phyloP scores from a whole-genome alignment of 176 grass and related monocot species.

The Bolboschoenus planiculmis region DNA sequence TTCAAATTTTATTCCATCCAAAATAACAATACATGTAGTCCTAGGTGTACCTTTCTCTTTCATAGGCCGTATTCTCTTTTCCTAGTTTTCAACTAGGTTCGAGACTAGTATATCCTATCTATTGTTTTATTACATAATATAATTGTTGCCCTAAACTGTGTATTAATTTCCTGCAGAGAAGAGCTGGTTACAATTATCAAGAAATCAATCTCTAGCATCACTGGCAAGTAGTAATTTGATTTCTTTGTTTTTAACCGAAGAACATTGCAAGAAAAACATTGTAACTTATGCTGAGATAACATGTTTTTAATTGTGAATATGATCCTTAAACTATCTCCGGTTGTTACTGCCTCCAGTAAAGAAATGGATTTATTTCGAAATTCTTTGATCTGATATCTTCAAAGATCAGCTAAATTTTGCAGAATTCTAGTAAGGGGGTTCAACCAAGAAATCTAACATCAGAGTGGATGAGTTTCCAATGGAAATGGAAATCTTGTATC shows the following conservation, averaged over 20 bases:
- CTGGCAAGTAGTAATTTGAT: slow-evolving; percentile 38
- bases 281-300: neutral
- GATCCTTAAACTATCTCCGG: neutral
- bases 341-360: neutral
- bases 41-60: no score
- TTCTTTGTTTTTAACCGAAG: neutral
- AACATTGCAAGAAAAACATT: neutral
- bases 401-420: neutral
- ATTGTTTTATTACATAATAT: neutral
- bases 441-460: neutral
- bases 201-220: slow-evolving; percentile 40
- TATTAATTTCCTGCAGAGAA: slow-evolving; percentile 51
- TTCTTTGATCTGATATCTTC: neutral
- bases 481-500: neutral
- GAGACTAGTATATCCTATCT: neutral
- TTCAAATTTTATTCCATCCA: neutral
- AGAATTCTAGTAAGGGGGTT: neutral
- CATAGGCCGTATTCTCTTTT: neutral
- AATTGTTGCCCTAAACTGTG: neutral
- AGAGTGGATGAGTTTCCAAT: neutral
- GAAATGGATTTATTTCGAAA: neutral
- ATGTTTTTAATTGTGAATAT: neutral
- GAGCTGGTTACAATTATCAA: slow-evolving; percentile 53
- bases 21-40: neutral
- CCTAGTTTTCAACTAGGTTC: neutral